phyloP scores from a whole-genome alignment of 1,284 basidiomycete species.

The Trametes pubescens region DNA sequence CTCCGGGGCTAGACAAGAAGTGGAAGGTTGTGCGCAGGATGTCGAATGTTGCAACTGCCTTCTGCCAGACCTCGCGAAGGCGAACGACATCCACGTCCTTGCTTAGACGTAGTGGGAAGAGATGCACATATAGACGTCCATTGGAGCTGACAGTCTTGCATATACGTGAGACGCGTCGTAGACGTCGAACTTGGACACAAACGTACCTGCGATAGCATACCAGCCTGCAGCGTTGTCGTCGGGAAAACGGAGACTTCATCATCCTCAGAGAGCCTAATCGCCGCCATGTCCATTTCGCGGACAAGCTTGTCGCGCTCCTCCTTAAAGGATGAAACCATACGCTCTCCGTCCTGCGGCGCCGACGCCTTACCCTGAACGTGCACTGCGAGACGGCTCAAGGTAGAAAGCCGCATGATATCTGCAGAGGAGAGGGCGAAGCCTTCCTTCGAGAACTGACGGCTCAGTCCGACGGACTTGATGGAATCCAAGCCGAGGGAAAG shows the following conservation, averaged over 20 bases:
- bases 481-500: slow-evolving; percentile 58
- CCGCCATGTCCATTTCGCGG: slow-evolving; percentile 30
- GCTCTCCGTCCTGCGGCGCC: slow-evolving; percentile 19
- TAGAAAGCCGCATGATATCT: slow-evolving; percentile 46
- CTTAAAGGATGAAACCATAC: slow-evolving; percentile 29
- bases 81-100: slow-evolving; percentile 39
- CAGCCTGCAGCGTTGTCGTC: slow-evolving; percentile 55
- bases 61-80: slow-evolving; percentile 49
- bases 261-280: slow-evolving; percentile 39
- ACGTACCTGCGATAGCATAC: slow-evolving; percentile 59
- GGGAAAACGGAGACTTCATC: slow-evolving; percentile 50
- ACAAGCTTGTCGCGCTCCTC: slow-evolving; percentile 31
- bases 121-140: slow-evolving; percentile 56
- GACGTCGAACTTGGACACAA: not conserved
- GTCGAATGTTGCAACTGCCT: slow-evolving; percentile 43
- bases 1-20: slow-evolving; percentile 47
- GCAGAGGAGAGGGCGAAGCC: slow-evolving; percentile 45
- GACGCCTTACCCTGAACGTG: slow-evolving; percentile 12
- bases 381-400: slow-evolving; percentile 33
- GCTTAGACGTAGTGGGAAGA: slow-evolving; percentile 51
- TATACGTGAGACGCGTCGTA: not conserved
- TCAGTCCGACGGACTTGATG: slow-evolving; percentile 55
- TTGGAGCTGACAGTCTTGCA: slow-evolving; percentile 53
- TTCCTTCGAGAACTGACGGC: slow-evolving; percentile 44
- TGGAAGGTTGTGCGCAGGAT: slow-evolving; percentile 59